phyloP scores from a whole-genome alignment of 768 basidiomycete species.

The Phylloporus arenicola region DNA sequence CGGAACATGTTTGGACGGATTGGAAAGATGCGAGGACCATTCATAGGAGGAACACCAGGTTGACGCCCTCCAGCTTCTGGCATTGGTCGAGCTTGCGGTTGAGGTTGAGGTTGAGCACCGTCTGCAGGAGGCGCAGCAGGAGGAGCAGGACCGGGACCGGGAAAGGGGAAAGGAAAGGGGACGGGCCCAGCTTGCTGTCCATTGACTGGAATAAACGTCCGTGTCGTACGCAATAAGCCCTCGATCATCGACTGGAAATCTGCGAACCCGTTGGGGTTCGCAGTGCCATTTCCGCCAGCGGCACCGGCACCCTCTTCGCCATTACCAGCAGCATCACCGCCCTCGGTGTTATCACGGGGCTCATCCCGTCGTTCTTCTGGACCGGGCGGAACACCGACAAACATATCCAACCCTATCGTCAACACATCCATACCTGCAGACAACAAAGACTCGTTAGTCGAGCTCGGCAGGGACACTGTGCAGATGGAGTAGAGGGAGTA shows the following conservation, averaged over 20 bases:
- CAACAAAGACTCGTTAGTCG: slow-evolving; percentile 13
- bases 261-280: slow-evolving; percentile 16
- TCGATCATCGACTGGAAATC: slow-evolving; percentile 26
- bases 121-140: neutral
- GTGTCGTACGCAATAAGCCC: slow-evolving; percentile 22
- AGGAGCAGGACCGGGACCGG: too few species aligned
- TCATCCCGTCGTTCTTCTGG: slow-evolving; percentile 6
- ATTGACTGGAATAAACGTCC: slow-evolving; percentile 21
- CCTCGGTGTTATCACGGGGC: slow-evolving; percentile 8
- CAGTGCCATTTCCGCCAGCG: slow-evolving; percentile 15
- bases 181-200: slow-evolving; percentile 5
- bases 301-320: slow-evolving; percentile 2
- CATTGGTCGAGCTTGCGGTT: slow-evolving; percentile 2
- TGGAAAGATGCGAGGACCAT: slow-evolving; percentile 12
- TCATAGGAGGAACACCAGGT: neutral
- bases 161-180: too few species aligned
- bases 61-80: slow-evolving; percentile 5
- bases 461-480: slow-evolving; percentile 14
- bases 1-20: slow-evolving; percentile 20
- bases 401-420: slow-evolving; percentile 40
- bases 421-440: slow-evolving; percentile 23
- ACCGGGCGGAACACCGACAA: slow-evolving; percentile 22
- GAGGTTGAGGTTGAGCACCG: slow-evolving; percentile 8
- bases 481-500: neutral
- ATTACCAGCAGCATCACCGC: neutral